Percentiles rank a stretch among this genome's conserved stretches.
Conservation (phyloP, 441 rosid species). For the Adansonia madagascariensis region DNA sequence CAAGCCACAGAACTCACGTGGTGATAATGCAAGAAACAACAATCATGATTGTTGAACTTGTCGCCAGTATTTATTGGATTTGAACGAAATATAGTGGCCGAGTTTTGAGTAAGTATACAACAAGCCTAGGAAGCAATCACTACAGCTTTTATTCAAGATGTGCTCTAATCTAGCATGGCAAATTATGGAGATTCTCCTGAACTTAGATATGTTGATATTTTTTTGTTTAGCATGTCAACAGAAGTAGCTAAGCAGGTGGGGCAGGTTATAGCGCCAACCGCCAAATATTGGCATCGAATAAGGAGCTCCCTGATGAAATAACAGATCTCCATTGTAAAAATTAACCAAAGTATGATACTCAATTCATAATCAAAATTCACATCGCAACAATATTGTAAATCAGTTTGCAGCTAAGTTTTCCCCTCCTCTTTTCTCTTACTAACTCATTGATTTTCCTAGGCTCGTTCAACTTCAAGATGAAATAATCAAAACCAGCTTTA, state of each 20-base stretch:
- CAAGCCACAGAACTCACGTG: background rate
- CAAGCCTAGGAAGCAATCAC: background rate
- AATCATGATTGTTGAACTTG: background rate
- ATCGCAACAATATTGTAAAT: background rate
- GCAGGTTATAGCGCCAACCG: too few relatives aligned
- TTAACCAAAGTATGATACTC: background rate
- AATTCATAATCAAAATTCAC: conserved; percentile 1
- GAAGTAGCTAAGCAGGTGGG: too few relatives aligned
- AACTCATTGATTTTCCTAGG: background rate
- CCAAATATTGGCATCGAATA: too few relatives aligned
- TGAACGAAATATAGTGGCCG: background rate
- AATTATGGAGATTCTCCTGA: background rate
- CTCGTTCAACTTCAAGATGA: background rate
- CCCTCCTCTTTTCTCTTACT: background rate
- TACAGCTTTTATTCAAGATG: background rate
- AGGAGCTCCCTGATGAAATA: too few relatives aligned
- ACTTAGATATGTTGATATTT: background rate
- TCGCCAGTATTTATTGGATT: background rate
- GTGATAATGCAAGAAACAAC: background rate
- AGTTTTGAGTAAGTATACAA: background rate
- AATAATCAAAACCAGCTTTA: background rate
- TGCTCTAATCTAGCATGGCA: background rate
- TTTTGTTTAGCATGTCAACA: too few relatives aligned
- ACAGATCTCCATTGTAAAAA: background rate
- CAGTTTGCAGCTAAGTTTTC: background rate